Base-by-base conservation (phyloP, 805 yeast genomes). In the Saccharomyces kudriavzevii region DNA sequence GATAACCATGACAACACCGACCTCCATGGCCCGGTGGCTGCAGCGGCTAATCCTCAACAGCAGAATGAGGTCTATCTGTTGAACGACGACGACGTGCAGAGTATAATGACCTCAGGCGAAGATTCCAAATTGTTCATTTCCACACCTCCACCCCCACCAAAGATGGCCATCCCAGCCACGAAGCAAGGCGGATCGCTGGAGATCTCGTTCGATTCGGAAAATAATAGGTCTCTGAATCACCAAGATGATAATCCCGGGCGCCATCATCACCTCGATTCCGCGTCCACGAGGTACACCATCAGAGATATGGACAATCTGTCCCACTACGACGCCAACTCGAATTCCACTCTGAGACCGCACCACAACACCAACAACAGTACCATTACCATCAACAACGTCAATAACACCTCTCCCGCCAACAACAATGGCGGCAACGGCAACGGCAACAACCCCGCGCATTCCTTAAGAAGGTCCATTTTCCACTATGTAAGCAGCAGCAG, bases 141-240 rank as follows among this genome's bases (percentile, higher is more conserved):
- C 6, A 76, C 80, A 0, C 81, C 81, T 8, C 76, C 80, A 0
- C 85, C 85, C 0, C 81, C 84, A 1, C 86, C 85, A n/a, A 78
- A 71, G 62, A 80, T 87, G 84, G 87, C 95, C 0, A 87, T 88
- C 50, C 91, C 95, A 0, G 87, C 94, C 0, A 85, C 92, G 0
- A 70, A 90, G 58, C 79, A 81, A 40, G 95, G 95, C 5, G 94
- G 84, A 60, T 80, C 92, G 0, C 80, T 87, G 1, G 94, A 87
- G 62, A 87, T 88, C 27, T 85, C 85, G 5, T 59, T 60, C n/a
- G 48, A 51, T 28, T 48, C 49, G 14, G 20, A 45, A 31, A 49
- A 50, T n/a, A 47, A 49, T n/a, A 45, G 53, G 26, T 45, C 54
- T 2, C 40, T 51, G 28, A 45, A 51, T 2, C 47, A 46, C 13